phyloP scores from a whole-genome alignment of 192 early-diverging fungal species.

The Rhizophagus sp. region DNA sequence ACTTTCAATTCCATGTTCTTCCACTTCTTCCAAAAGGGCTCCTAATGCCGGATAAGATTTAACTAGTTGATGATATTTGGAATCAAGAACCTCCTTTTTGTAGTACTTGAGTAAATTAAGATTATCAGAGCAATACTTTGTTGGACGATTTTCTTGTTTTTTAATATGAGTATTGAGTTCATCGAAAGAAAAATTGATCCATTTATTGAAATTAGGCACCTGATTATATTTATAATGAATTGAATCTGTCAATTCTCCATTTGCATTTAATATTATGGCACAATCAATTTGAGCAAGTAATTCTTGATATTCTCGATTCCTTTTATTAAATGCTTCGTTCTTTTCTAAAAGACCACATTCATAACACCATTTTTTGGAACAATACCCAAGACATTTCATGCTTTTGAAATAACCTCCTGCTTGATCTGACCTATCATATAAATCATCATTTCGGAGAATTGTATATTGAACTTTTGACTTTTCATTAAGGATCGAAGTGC shows the following conservation, averaged over 20 bases:
- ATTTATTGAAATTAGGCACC: background rate
- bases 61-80: background rate
- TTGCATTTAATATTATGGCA: too few species aligned
- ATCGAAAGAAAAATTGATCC: background rate
- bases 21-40: background rate
- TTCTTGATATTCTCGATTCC: too few species aligned
- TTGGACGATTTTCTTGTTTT: background rate
- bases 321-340: too few species aligned
- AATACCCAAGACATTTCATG: background rate
- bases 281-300: too few species aligned
- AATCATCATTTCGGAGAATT: background rate
- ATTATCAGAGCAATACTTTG: background rate
- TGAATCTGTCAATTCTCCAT: too few species aligned
- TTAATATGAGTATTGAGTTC: background rate
- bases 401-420: background rate
- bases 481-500: background rate
- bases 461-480: background rate
- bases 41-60: background rate
- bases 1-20: slow-evolving; percentile 1
- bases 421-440: background rate
- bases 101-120: background rate
- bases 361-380: background rate
- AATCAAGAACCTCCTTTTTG: background rate
- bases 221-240: background rate
- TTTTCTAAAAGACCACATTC: background rate